Evolutionary conservation across 306 rosid species (phyloP), one percentile per base, ranked within the genome.

Genomic region (Gastrolobium bilobum): DNA sequence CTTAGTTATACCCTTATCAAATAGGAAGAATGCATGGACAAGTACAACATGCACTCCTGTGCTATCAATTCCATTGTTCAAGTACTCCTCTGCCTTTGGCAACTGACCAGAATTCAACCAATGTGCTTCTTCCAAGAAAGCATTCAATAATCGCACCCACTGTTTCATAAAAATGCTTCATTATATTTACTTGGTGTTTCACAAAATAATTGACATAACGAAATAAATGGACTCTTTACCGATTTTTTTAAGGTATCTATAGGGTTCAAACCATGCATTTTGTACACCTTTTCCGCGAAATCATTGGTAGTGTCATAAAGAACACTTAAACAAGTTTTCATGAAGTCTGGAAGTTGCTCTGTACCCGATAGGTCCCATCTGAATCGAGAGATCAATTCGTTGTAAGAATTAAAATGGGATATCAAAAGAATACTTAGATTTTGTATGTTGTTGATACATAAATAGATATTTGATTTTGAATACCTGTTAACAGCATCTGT

Each of bases 1-100:
- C 51, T 60, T 76, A 4, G 48, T 85, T 50, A 88, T 63, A 7
- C 76, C 60, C 0, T 81, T 39, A 52, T 88, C 87, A 10, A 90
- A 9, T 15, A 90, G 81, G 75, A 84, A 86, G 81, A 86, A 86
- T 7, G 72, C 52, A 50, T 83, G 83, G 2, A 83, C 64, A 11
- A 91, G 79, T 10, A 81, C 87, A 4, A 79, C 81, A 5, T 84
- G 89, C 30, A 86, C 91, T 5, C 97, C 92, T 4, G 89, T n/a
- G 64, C 85, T 89, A 5, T 83, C 40, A n/a, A 81, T 14, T 51
- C 76, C 87, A 67, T 86, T 88, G 30, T 81, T 79, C 84, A 89
- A 77, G 58, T 91, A 89, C 43, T 84, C 86, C 47, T 88, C 76
- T 4, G 78, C 34, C 33, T 53, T 79, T 56, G 89, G 86, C 46